A percentile compares a stretch with the other conserved stretches of the same genome.
Evolutionary conservation across 202 grass and related monocot genomes (phyloP).

Genomic region (Zoysia matrella): DNA sequence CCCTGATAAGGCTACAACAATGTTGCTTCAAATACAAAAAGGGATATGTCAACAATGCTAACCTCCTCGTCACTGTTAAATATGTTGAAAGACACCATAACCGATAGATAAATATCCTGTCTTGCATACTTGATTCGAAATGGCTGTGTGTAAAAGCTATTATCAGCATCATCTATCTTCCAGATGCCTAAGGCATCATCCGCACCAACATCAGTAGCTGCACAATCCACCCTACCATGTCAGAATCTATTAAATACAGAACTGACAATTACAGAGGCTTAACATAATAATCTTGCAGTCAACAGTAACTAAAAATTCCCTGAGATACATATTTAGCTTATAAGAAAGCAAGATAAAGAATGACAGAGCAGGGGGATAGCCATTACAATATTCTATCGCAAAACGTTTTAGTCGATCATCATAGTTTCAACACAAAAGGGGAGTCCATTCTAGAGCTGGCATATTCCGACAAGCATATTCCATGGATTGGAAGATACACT

Average conservation of each 20-base stretch:
- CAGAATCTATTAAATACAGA: constrained; percentile 87
- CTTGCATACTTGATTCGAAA: constrained; percentile 95
- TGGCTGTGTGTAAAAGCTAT: constrained; percentile 96
- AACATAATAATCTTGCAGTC: constrained; percentile 17
- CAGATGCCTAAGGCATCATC: constrained; percentile 87
- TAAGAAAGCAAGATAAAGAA: constrained; percentile 15
- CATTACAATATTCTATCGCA: constrained; percentile 8
- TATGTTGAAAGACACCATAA: constrained; percentile 99
- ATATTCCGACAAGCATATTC: constrained; percentile 30
- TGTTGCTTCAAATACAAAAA: constrained; percentile 35
- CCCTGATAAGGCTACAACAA: constrained; percentile 32
- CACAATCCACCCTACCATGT: constrained; percentile 92
- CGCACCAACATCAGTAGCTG: constrained; percentile 75
- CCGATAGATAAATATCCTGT: constrained; percentile 90
- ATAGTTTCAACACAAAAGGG: constrained; percentile 18
- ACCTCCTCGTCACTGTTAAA: constrained; percentile 78
- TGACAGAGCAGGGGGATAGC: not conserved
- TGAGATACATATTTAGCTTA: constrained; percentile 15
- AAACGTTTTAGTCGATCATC: not conserved
- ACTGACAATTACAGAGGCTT: constrained; percentile 28
- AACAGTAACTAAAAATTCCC: not conserved
- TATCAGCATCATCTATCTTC: constrained; percentile 90
- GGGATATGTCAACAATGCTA: constrained; percentile 26
- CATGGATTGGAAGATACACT: not conserved
- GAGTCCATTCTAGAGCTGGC: constrained; percentile 3